phyloP scores from a whole-genome alignment of 106 monocot species.

The Dendrobium catenatum region DNA sequence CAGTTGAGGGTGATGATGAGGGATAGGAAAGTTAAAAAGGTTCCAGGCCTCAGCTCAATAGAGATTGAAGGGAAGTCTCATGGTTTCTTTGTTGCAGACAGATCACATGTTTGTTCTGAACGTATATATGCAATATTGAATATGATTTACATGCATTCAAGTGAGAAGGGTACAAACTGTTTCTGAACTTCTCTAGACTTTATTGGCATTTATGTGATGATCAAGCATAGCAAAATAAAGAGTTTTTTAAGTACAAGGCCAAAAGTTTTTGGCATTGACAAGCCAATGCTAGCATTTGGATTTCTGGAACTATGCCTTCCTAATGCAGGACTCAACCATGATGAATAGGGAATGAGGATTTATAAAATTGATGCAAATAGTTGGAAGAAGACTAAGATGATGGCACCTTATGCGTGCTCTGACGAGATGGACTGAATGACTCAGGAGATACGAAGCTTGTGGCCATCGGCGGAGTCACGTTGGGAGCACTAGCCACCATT shows the following conservation, averaged over 20 bases:
- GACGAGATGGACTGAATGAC: not conserved
- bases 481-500: too few species aligned
- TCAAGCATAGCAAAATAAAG: too few species aligned
- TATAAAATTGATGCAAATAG: not conserved
- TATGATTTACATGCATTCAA: constrained; percentile 29
- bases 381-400: not conserved
- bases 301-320: not conserved
- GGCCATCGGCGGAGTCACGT: not conserved
- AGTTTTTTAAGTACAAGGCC: too few species aligned
- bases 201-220: not conserved
- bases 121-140: constrained; percentile 33
- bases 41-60: constrained; percentile 55
- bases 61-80: constrained; percentile 51
- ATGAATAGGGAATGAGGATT: not conserved
- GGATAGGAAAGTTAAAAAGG: constrained; percentile 45
- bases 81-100: constrained; percentile 46
- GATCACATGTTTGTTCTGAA: constrained; percentile 34
- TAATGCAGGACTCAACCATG: not conserved
- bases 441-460: not conserved
- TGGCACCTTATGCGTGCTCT: not conserved
- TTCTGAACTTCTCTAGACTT: not conserved
- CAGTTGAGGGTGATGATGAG: constrained; percentile 49
- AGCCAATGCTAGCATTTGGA: not conserved
- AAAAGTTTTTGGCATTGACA: not conserved
- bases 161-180: constrained; percentile 5